Conservation (phyloP, 495 filamentous ascomycete genomes). For the Penicillium canescens region DNA sequence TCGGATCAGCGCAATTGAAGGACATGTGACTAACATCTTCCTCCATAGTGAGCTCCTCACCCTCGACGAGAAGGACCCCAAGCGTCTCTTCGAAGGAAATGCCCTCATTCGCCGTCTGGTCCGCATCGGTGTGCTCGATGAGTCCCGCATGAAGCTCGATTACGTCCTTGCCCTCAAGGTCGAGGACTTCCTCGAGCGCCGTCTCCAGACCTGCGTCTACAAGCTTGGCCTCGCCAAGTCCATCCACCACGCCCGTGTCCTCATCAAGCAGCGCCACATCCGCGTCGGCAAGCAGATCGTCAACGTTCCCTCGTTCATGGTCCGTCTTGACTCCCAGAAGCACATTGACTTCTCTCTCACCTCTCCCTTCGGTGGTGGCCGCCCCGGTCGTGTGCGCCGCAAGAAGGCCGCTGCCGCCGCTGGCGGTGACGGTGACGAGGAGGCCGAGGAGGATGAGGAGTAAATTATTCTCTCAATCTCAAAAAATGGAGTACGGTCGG, state of each 20-base stretch:
- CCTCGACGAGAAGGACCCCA: constrained; percentile 99
- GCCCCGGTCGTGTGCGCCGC: constrained; percentile 92
- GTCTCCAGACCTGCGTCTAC: constrained; percentile 99
- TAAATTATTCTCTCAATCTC: constrained; percentile 32
- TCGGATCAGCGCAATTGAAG: background rate
- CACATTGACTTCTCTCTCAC: constrained; percentile 99
- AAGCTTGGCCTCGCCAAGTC: constrained; percentile 99
- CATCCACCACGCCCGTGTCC: constrained; percentile 99
- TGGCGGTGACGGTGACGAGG: constrained; percentile 80
- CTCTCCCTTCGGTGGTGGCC: constrained; percentile 96
- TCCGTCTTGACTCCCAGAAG: constrained; percentile 99
- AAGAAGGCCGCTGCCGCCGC: constrained; percentile 98
- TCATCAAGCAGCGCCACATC: constrained; percentile 99
- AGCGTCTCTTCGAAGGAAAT: constrained; percentile 99
- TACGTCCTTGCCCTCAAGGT: constrained; percentile 98
- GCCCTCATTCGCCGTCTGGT: constrained; percentile 99
- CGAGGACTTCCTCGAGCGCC: constrained; percentile 99
- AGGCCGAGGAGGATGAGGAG: constrained; percentile 91
- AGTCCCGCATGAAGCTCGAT: constrained; percentile 99
- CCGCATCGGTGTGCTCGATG: constrained; percentile 98
- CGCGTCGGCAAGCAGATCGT: constrained; percentile 99
- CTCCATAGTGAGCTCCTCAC: constrained; percentile 90
- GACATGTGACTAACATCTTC: constrained; percentile 13
- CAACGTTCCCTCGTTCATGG: constrained; percentile 98
- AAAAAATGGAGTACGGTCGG: constrained; percentile 42